These are phyloP conservation scores for Neonectria sp. DNA, from an alignment of 2,329 filamentous ascomycete genomes.

Conservation along the genomic window DNA sequence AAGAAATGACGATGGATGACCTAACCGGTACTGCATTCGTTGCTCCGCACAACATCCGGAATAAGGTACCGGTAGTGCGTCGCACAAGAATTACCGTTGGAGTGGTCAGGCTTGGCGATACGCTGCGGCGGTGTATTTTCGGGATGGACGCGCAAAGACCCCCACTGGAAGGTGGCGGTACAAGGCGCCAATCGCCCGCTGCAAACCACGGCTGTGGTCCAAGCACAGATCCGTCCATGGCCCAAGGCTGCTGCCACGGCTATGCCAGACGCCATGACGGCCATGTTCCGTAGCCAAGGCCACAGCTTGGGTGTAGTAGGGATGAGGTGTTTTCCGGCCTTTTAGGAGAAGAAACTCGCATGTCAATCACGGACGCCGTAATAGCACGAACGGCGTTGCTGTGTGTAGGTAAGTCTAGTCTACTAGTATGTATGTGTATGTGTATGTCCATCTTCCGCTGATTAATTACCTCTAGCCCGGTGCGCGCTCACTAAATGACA, in stretches of 20 bases:
- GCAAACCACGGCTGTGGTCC: constrained; percentile 3
- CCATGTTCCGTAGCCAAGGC: constrained; percentile 6
- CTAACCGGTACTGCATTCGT: neutral
- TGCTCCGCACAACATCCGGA: neutral
- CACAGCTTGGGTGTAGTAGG: too few species aligned
- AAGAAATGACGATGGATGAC: neutral
- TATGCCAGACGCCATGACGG: constrained; percentile 20
- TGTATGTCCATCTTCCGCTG: neutral
- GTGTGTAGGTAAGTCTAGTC: too few species aligned
- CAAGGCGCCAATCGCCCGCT: constrained; percentile 16
- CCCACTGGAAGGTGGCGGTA: constrained; percentile 20
- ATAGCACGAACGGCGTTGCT: neutral
- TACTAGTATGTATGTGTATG: too few species aligned
- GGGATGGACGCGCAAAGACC: constrained; percentile 10
- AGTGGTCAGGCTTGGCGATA: constrained; percentile 25
- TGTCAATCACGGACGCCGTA: neutral
- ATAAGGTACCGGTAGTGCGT: constrained; percentile 1
- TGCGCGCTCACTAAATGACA: too few species aligned
- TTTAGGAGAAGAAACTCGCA: too few species aligned
- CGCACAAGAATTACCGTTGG: constrained; percentile 31
- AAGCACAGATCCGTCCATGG: constrained; percentile 8
- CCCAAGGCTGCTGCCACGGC: neutral
- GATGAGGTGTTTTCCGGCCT: constrained; percentile 1
- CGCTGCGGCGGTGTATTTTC: constrained; percentile 26
- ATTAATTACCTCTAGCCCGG: neutral